Evolutionary conservation across 441 rosid species (phyloP).

Genomic region (Daphne laureola): DNA sequence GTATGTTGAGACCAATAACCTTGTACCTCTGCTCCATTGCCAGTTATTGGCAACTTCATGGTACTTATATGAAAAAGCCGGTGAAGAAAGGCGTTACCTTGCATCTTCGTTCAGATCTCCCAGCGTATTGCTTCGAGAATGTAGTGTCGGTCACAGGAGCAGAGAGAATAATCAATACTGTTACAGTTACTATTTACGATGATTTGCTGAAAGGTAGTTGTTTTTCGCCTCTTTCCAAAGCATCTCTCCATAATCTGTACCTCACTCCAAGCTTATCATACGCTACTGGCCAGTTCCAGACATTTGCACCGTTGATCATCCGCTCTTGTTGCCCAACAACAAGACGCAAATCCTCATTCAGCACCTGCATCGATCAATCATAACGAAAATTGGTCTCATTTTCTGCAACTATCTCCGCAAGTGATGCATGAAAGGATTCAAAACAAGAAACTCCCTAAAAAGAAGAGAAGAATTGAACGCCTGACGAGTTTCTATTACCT

Average conservation of each 20-base stretch:
- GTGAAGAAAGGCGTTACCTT: constrained; percentile 2
- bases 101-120: constrained; percentile 2
- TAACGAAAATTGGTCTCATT: background rate
- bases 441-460: too few species aligned
- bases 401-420: too few species aligned
- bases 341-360: constrained; percentile 82
- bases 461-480: background rate
- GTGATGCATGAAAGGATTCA: too few species aligned
- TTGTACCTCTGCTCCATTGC: constrained; percentile 30
- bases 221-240: constrained; percentile 58
- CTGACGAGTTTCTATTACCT: constrained; percentile 34
- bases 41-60: constrained; percentile 15
- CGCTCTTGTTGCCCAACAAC: constrained; percentile 87
- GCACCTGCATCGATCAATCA: constrained; percentile 37
- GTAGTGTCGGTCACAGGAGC: constrained; percentile 1
- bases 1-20: constrained; percentile 17
- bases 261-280: constrained; percentile 93
- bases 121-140: constrained; percentile 12
- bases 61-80: background rate
- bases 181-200: constrained; percentile 18
- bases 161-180: constrained; percentile 13
- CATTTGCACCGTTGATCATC: constrained; percentile 75
- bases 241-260: constrained; percentile 81
- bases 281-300: constrained; percentile 84
- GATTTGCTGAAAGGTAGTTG: constrained; percentile 53